Evolutionary conservation across 1,284 basidiomycete genomes (phyloP).

Genomic region (Naganishia liquefaciens): DNA sequence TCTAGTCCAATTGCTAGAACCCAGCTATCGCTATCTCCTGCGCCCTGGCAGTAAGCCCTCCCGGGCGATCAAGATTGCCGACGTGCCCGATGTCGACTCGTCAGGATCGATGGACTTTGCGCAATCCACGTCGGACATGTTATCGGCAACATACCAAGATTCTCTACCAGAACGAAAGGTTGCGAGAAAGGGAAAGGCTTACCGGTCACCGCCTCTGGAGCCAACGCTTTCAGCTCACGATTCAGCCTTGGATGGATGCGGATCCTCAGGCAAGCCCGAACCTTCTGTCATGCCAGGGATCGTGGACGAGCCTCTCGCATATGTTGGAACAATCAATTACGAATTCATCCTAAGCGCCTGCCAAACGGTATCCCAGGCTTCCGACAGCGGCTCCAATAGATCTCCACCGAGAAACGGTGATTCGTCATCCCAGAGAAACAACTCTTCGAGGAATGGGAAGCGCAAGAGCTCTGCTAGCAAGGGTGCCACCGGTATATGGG

Average conservation of each 20-base stretch:
- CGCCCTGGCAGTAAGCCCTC: background rate
- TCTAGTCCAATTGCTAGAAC: conserved; percentile 8
- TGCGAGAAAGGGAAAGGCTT: conserved; percentile 22
- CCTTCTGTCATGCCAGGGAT: background rate
- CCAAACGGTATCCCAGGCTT: conserved; percentile 8
- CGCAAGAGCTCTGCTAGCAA: conserved; percentile 5
- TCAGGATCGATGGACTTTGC: no score
- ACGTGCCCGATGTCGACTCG: no score
- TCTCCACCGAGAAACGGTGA: conserved; percentile 1
- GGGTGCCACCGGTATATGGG: background rate
- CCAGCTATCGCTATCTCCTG: conserved; percentile 21
- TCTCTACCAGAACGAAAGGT: background rate
- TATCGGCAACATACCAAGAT: no score
- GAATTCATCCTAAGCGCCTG: conserved; percentile 24
- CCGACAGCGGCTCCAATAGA: background rate
- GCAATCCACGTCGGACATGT: no score
- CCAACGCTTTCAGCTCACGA: background rate
- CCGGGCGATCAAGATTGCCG: no score
- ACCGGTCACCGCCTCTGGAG: conserved; percentile 19
- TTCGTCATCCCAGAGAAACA: background rate
- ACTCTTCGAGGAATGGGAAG: conserved; percentile 4
- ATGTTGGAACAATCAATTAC: conserved; percentile 21
- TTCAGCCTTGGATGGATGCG: background rate
- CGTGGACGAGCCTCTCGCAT: conserved; percentile 12
- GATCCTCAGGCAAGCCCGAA: background rate